Base-by-base conservation (phyloP, 2,329 filamentous ascomycete genomes). In the Sphaceloma murrayae region DNA sequence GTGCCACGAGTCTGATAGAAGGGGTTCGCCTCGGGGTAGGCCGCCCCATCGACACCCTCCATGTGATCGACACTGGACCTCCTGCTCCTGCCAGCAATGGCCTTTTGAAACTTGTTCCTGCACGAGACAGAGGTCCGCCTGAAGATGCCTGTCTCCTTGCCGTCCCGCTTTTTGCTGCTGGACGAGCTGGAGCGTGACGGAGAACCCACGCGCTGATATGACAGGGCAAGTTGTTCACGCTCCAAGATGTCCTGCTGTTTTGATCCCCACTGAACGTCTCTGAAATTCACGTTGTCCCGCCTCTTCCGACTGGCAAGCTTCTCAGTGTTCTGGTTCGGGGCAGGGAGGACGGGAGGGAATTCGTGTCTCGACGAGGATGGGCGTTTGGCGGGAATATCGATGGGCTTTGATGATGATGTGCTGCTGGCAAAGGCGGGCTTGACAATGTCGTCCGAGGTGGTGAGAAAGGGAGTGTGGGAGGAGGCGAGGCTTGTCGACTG, bases 121-220 rank as follows among this genome's bases (percentile, higher is more conserved):
- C 46, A 48, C 36, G 44, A 48, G 16, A 46, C 46, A 27, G 48
- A 50, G 3, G 46, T 46, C 39, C 46, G 46, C 36, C 48, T 48
- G 31, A 50, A 48, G 34, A 50, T 48, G 22, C 46, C 46, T 19
- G 44, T 45, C 40, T 50, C 48, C 34, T 51, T 51, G 19, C 46
- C 46, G 24, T 46, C 34, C 45, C 46, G 48, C 34, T 46, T 47
- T 34, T 45, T 51, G 19, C 39, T 48, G 22, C 36, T 33, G 22
- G 44, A 32, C 18, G 45, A 43, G 16, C 38, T 45, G 30, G 47
- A 48, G 7, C 44, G 27, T 8, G 44, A 38, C 16, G 49, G 46
- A 16, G 49, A 48, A 17, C 40, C 46, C 30, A 34, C 42, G 29
- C 42, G 42, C 42, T 34, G 31, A 16, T 45, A 45, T 17, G 42